Conservation (phyloP, 2,329 filamentous ascomycete species). For the Cercospora brassicicola region DNA sequence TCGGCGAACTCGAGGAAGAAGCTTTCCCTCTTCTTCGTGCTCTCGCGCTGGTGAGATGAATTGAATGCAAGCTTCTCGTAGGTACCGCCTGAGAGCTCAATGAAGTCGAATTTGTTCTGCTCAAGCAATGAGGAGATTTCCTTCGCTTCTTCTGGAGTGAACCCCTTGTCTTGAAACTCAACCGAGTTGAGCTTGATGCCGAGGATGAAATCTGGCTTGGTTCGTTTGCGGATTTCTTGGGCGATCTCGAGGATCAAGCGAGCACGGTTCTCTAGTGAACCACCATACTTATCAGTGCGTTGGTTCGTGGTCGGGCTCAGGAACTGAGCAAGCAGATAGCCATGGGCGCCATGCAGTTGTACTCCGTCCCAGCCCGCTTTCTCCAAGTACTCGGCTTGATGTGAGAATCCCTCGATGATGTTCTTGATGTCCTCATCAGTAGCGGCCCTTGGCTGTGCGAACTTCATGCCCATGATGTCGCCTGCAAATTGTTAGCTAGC, state of each 20-base stretch:
- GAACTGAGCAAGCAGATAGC: slow-evolving; percentile 50
- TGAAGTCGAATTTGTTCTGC: slow-evolving; percentile 55
- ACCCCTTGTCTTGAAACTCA: slow-evolving; percentile 56
- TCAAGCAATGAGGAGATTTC: slow-evolving; percentile 44
- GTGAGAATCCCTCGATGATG: slow-evolving; percentile 62
- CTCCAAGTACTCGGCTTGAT: slow-evolving; percentile 62
- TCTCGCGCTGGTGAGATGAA: slow-evolving; percentile 55
- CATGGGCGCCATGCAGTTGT: slow-evolving; percentile 49
- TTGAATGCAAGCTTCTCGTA: slow-evolving; percentile 57
- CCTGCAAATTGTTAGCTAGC: slow-evolving; percentile 37
- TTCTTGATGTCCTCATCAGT: slow-evolving; percentile 56
- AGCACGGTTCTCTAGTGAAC: slow-evolving; percentile 45
- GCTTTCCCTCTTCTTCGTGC: slow-evolving; percentile 50
- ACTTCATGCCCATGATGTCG: slow-evolving; percentile 50
- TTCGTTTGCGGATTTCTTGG: slow-evolving; percentile 42
- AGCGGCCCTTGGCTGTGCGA: slow-evolving; percentile 56
- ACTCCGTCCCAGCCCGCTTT: slow-evolving; percentile 61
- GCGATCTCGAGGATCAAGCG: slow-evolving; percentile 46
- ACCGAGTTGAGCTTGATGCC: slow-evolving; percentile 61
- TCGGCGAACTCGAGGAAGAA: slow-evolving; percentile 65
- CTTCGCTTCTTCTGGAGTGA: slow-evolving; percentile 53
- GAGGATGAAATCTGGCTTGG: slow-evolving; percentile 47
- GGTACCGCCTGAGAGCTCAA: slow-evolving; percentile 62
- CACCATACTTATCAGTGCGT: slow-evolving; percentile 49
- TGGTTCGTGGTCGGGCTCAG: slow-evolving; percentile 45